Conservation (phyloP, 2,329 filamentous ascomycete genomes). For the Aphanocladium album region DNA sequence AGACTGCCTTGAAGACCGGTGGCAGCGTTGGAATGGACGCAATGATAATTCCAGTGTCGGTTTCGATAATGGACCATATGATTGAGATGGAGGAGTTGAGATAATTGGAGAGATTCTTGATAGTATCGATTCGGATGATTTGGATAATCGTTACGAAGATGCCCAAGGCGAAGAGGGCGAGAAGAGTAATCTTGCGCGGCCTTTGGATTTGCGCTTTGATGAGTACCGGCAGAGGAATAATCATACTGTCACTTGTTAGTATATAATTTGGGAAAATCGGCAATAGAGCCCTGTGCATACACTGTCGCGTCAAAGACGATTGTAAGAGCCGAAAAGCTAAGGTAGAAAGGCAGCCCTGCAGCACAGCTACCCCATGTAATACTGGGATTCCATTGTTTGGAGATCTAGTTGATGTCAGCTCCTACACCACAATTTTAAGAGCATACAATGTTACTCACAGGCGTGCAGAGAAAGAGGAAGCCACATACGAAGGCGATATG, state of each 20-base stretch:
- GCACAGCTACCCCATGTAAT: conserved; percentile 35
- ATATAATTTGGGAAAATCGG: background rate
- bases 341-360: conserved; percentile 37
- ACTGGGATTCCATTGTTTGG: conserved; percentile 37
- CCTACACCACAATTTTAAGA: background rate
- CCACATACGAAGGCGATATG: conserved; percentile 35
- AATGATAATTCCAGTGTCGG: conserved; percentile 39
- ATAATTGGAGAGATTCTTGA: conserved; percentile 38
- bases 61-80: conserved; percentile 43
- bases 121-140: conserved; percentile 46
- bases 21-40: conserved; percentile 38
- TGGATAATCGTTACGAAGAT: conserved; percentile 47
- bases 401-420: conserved; percentile 10
- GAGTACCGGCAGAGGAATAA: conserved; percentile 37
- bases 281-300: conserved; percentile 23
- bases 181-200: conserved; percentile 37
- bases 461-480: conserved; percentile 32
- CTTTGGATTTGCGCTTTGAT: conserved; percentile 30
- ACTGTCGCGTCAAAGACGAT: conserved; percentile 37
- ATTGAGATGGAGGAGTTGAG: conserved; percentile 38
- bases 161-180: conserved; percentile 42
- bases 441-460: conserved; percentile 17
- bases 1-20: conserved; percentile 29
- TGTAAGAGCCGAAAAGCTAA: conserved; percentile 34
- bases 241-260: conserved; percentile 25